A percentile compares a stretch with the other conserved stretches of the same genome.
Conservation (phyloP, 1,139 yeast genomes). For the Pichia norvegensis region DNA sequence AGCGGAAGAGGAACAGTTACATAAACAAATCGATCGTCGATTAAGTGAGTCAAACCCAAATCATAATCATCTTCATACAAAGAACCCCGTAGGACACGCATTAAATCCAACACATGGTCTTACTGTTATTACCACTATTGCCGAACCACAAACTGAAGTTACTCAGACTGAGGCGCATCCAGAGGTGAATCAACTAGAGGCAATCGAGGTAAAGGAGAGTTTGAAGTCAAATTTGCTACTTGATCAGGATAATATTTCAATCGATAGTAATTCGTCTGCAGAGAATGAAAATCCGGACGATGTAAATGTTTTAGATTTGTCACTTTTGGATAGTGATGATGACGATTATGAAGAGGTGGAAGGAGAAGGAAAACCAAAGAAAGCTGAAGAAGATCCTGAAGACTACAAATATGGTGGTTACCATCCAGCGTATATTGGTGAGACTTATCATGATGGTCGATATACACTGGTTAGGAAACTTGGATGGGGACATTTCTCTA, state of each 20-base stretch:
- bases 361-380: not conserved
- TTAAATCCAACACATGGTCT: constrained; percentile 9
- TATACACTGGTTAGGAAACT: constrained; percentile 69
- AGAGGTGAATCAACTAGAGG: constrained; percentile 2
- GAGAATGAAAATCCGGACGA: constrained; percentile 5
- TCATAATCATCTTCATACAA: not conserved
- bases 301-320: constrained; percentile 18
- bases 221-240: not conserved
- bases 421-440: constrained; percentile 79
- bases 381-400: constrained; percentile 54
- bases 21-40: not conserved
- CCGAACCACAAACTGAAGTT: constrained; percentile 10
- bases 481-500: constrained; percentile 90
- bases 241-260: not conserved
- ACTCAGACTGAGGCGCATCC: constrained; percentile 11
- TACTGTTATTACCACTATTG: constrained; percentile 13
- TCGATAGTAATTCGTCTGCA: not conserved
- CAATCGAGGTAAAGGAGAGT: not conserved
- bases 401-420: constrained; percentile 83
- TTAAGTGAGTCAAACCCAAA: not conserved
- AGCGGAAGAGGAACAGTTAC: constrained; percentile 5
- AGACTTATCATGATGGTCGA: constrained; percentile 50
- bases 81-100: not conserved
- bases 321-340: constrained; percentile 11
- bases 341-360: constrained; percentile 17